Evolutionary conservation across 73 alveolate species (phyloP).

Genomic region (Symbiodinium pilosum): DNA sequence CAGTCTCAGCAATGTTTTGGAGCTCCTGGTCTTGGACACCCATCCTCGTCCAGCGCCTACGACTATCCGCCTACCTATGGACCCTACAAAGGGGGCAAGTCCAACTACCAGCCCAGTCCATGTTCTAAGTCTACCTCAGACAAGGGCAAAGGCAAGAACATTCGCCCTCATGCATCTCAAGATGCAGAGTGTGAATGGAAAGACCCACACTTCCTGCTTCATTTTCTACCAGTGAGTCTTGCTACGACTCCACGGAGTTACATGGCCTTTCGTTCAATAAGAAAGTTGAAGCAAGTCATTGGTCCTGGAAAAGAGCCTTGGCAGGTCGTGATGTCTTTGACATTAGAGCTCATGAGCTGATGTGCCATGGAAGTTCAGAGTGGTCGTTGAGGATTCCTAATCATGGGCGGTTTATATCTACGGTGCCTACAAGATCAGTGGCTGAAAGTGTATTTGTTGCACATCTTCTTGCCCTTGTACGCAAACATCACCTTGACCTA

Average conservation of each 20-base stretch:
- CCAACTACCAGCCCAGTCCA: too few species aligned
- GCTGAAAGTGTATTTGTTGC: too few species aligned
- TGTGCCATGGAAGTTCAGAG: neutral
- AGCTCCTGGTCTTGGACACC: too few species aligned
- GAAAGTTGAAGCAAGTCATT: neutral
- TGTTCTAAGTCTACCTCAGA: too few species aligned
- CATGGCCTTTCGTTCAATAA: neutral
- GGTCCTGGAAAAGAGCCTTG: neutral
- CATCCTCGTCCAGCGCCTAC: too few species aligned
- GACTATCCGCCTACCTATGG: too few species aligned
- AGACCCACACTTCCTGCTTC: neutral
- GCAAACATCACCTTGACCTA: too few species aligned
- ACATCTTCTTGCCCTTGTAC: too few species aligned
- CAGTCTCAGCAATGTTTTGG: too few species aligned
- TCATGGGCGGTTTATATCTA: neutral
- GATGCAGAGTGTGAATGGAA: neutral
- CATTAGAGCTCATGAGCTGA: neutral
- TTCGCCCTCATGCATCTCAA: neutral
- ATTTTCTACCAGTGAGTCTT: neutral
- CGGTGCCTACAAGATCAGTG: neutral
- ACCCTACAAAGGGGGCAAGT: too few species aligned
- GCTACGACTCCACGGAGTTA: neutral
- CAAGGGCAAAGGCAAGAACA: neutral
- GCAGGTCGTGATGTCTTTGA: neutral
- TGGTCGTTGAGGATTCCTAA: neutral